Evolutionary conservation across 163 green algal genomes (phyloP).

Genomic region (Prototheca wickerhamii): DNA sequence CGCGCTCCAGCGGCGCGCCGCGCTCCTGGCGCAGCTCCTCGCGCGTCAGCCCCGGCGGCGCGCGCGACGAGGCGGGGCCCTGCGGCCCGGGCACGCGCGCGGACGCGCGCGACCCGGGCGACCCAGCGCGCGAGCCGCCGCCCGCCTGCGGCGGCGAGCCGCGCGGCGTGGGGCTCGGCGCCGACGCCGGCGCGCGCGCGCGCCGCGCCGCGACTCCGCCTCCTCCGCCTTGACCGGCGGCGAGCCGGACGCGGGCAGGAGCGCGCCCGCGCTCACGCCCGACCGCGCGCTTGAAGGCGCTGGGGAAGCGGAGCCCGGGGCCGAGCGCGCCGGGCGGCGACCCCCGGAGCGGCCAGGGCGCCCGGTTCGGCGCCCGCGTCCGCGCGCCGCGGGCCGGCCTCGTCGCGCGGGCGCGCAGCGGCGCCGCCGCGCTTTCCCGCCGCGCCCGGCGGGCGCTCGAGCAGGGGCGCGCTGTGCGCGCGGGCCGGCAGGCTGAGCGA

Average conservation of each 20-base stretch:
- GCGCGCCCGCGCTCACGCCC: too few relatives aligned
- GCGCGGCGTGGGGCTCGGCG: too few relatives aligned
- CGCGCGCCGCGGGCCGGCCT: too few relatives aligned
- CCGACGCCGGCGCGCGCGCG: too few relatives aligned
- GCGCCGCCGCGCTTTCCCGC: not conserved
- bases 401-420: too few relatives aligned
- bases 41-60: not conserved
- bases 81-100: not conserved
- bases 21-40: not conserved
- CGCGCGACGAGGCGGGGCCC: not conserved
- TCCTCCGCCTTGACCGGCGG: too few relatives aligned
- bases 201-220: too few relatives aligned
- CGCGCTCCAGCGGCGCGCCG: not conserved
- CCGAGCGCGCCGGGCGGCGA: too few relatives aligned
- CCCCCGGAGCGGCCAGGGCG: too few relatives aligned
- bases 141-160: too few relatives aligned
- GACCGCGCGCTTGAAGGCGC: not conserved
- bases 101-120: not conserved
- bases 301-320: not conserved
- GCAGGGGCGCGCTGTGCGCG: not conserved
- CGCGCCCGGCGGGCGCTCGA: not conserved
- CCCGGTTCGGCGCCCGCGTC: not conserved
- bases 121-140: too few relatives aligned
- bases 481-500: not conserved
- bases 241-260: too few relatives aligned